These are phyloP conservation scores for Lactarius deliciosus DNA, from an alignment of 768 basidiomycete species.

Conservation along the genomic window DNA sequence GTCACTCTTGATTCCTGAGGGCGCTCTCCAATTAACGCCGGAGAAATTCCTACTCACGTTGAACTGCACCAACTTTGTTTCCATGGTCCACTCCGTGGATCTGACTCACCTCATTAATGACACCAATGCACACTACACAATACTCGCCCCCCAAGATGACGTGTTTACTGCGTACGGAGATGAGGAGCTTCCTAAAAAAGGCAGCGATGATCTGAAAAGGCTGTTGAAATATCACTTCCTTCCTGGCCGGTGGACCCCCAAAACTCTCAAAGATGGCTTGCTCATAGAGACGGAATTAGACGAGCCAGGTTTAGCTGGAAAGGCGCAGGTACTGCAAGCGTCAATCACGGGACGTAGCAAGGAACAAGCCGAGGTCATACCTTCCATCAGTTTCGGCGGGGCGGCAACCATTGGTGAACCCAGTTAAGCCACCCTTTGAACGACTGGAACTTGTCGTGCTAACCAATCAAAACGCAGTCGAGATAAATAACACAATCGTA, in stretches of 20 bases:
- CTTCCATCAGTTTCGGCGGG: constrained; percentile 77
- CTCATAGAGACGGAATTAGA: constrained; percentile 77
- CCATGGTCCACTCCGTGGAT: constrained; percentile 80
- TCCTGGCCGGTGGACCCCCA: constrained; percentile 70
- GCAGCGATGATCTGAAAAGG: constrained; percentile 67
- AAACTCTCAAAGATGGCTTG: constrained; percentile 70
- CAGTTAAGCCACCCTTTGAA: constrained; percentile 47
- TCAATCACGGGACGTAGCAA: constrained; percentile 58
- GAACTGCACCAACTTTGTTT: constrained; percentile 89
- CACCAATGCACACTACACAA: constrained; percentile 71
- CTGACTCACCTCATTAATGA: constrained; percentile 70
- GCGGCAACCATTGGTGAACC: constrained; percentile 76
- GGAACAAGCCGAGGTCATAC: constrained; percentile 47
- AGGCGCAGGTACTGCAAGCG: constrained; percentile 68
- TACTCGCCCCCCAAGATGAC: constrained; percentile 89
- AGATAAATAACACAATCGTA: constrained; percentile 74
- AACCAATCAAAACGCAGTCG: constrained; percentile 46
- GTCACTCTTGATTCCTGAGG: constrained; percentile 73
- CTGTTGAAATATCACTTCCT: constrained; percentile 89
- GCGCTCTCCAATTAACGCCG: constrained; percentile 77
- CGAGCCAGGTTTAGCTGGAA: constrained; percentile 66
- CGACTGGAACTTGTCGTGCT: constrained; percentile 13
- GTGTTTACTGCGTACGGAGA: constrained; percentile 61
- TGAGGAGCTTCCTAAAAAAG: constrained; percentile 57
- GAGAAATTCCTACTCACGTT: constrained; percentile 94